Base-by-base conservation (phyloP, 371 early-diverging fungal genomes). In the Massospora cicadina region DNA sequence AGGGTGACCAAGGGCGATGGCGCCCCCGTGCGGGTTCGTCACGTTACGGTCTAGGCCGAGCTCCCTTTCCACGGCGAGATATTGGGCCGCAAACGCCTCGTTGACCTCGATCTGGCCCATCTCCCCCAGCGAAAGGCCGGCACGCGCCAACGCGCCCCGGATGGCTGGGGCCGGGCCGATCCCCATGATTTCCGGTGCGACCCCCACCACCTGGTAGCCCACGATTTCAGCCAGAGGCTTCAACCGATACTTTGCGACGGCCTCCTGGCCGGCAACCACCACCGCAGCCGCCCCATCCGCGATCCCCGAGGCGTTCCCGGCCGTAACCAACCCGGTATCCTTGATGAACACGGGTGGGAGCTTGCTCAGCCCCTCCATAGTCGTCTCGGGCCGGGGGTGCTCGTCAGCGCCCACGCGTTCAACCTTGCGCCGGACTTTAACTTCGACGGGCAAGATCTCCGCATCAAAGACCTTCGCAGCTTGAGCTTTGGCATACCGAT, bases 1-100 rank as follows among this genome's bases (percentile, higher is more conserved):
- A 43, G 97, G 98, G 77, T 98, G 98, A 57, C 95, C 93, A n/a
- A 95, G 72, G 26, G 97, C 91, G 74, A 95, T 93, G 62, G 96
- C 91, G 67, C 98, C 98, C 60, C 97, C 97, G 67, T 88, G 84
- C 54, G 80, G 69, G 75, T 98, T 98, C 30, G 90, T 82, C 69
- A 82, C 90, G 43, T 70, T 73, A 23, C 81, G 80, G 68, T 87
- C 87, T 30, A 95, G 71, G 2, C 87, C 89, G 17, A 98, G 78
- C 68, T 87, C 91, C 77, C 86, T 87, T 72, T 86, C 86, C 55
- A 92, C 91, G 23, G 94, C 88, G 65, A 96, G 73, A 68, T 84
- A 89, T 73, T 95, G 95, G 33, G 90, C 88, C 57, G 95, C 92
- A 77, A 98, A 98, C 12, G 98, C 98, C 77, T 98, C 97, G 76